Percentiles rank a stretch among this genome's conserved stretches.
Evolutionary conservation across 495 filamentous ascomycete species (phyloP).

Genomic region (Trichoderma gamsii): DNA sequence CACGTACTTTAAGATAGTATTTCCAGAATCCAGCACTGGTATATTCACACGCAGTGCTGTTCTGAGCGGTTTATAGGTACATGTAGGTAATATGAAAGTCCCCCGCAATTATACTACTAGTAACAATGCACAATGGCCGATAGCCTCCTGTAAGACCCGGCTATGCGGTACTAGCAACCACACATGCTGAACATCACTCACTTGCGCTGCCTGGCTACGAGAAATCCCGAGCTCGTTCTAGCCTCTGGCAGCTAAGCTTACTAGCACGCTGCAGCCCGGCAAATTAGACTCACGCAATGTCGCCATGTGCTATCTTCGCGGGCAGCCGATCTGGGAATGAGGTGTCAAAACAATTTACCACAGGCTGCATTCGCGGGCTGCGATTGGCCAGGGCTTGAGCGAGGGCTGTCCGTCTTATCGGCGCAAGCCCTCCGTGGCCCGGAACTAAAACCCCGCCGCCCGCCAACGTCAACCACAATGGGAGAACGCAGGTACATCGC

Average conservation of each 20-base stretch:
- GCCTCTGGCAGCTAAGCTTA: background rate
- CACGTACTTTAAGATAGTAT: too few species aligned
- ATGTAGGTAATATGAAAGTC: background rate
- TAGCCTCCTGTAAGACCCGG: background rate
- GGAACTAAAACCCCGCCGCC: conserved; percentile 11
- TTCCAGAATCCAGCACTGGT: too few species aligned
- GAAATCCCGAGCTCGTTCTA: background rate
- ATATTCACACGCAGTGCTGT: too few species aligned
- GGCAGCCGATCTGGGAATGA: background rate
- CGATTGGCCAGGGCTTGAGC: background rate
- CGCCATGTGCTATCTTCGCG: background rate
- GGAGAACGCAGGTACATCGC: background rate
- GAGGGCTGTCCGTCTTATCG: conserved; percentile 11
- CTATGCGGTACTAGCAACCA: background rate
- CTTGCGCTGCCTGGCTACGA: background rate
- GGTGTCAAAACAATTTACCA: background rate
- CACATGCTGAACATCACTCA: background rate
- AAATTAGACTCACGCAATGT: background rate
- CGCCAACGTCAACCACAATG: background rate
- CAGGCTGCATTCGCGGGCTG: conserved; percentile 4
- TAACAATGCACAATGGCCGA: background rate
- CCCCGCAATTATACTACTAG: conserved; percentile 1
- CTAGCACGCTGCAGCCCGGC: background rate
- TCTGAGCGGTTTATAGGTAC: too few species aligned
- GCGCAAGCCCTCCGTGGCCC: background rate